Conservation (phyloP, 495 filamentous ascomycete species). For the Hypoxylon perforatum region DNA sequence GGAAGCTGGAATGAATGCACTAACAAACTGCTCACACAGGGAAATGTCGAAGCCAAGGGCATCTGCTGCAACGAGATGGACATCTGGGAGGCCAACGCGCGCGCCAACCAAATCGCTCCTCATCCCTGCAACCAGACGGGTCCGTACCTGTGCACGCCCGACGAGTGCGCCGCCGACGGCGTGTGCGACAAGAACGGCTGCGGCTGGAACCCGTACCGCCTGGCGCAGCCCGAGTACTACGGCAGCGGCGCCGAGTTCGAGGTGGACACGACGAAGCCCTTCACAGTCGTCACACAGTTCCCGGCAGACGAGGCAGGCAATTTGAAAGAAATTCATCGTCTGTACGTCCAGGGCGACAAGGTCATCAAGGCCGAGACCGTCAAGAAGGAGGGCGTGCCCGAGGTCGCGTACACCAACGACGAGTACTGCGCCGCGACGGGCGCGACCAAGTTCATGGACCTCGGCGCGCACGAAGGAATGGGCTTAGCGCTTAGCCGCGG, state of each 20-base stretch:
- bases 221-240: constrained; percentile 63
- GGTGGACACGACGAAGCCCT: constrained; percentile 69
- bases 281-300: constrained; percentile 78
- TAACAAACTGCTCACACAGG: constrained; percentile 39
- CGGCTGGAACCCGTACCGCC: constrained; percentile 70
- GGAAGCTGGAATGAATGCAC: background rate
- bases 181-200: constrained; percentile 76
- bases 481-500: constrained; percentile 66
- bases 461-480: constrained; percentile 69
- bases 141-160: constrained; percentile 60
- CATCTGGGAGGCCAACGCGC: constrained; percentile 72
- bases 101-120: constrained; percentile 66
- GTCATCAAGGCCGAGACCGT: constrained; percentile 58
- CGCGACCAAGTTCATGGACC: constrained; percentile 58
- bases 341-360: constrained; percentile 70
- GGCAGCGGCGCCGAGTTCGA: constrained; percentile 56
- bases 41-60: constrained; percentile 60
- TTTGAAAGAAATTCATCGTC: constrained; percentile 66
- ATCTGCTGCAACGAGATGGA: constrained; percentile 73
- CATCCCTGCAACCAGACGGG: constrained; percentile 63
- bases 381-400: constrained; percentile 58
- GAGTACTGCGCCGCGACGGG: constrained; percentile 69
- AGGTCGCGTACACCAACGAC: constrained; percentile 63
- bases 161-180: constrained; percentile 60
- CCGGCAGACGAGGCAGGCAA: constrained; percentile 61